These are phyloP conservation scores for Chloromonas sp. DNA, from an alignment of 163 green algal genomes.

Conservation along the genomic window DNA sequence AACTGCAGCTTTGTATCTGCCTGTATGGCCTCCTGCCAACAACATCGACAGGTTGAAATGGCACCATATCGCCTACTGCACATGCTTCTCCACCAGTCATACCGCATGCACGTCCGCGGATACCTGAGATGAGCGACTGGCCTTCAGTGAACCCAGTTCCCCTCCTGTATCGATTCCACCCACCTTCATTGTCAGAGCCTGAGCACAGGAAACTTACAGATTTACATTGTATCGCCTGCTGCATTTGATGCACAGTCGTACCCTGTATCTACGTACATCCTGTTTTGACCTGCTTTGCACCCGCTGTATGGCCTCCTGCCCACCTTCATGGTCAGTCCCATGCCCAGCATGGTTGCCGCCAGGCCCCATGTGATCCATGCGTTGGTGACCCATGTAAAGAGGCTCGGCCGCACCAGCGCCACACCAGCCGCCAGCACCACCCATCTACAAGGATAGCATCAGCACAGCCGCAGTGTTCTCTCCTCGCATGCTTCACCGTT, in stretches of 20 bases:
- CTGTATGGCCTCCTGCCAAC: no score
- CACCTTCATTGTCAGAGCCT: neutral
- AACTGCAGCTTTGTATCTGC: no score
- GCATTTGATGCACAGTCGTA: neutral
- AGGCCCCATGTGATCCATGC: slow-evolving; percentile 25
- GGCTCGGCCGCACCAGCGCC: slow-evolving; percentile 21
- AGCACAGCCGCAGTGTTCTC: neutral
- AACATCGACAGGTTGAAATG: no score
- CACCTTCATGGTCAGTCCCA: slow-evolving; percentile 39
- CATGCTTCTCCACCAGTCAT: no score
- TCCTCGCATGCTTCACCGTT: no score
- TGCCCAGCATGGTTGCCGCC: slow-evolving; percentile 36
- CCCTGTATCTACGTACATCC: neutral
- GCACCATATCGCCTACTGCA: no score
- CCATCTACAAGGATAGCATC: slow-evolving; percentile 10
- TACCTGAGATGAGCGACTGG: no score
- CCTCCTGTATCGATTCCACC: no score
- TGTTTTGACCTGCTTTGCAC: no score
- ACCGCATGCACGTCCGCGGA: no score
- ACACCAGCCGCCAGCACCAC: slow-evolving; percentile 24
- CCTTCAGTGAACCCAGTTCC: no score
- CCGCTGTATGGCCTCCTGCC: neutral
- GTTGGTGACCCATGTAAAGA: slow-evolving; percentile 32
- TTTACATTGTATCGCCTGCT: neutral
- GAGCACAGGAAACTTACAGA: neutral